Conservation (phyloP, 495 filamentous ascomycete genomes). For the Trichoderma asperelloides region DNA sequence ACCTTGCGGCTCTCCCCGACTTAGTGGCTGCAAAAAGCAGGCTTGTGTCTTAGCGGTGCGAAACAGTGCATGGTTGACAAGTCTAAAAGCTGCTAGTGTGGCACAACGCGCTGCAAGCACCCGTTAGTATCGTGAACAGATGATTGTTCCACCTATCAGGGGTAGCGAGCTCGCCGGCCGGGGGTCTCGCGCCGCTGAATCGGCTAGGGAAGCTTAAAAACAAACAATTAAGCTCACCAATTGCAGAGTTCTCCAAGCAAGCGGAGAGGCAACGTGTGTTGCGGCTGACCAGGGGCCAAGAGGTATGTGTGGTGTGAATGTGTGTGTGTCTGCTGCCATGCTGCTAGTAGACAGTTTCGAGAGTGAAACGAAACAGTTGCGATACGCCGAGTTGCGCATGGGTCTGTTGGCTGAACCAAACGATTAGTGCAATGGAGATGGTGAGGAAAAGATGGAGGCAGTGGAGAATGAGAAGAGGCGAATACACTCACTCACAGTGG, state of each 20-base stretch:
- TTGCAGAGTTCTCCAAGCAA: neutral
- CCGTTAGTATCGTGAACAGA: neutral
- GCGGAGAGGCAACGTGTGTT: neutral
- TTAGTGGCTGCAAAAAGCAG: neutral
- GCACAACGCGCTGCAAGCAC: neutral
- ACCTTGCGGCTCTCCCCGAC: neutral
- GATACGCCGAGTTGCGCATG: no score
- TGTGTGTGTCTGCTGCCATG: no score
- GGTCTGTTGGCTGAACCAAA: no score
- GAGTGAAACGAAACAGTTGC: no score
- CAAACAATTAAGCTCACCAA: neutral
- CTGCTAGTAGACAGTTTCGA: no score
- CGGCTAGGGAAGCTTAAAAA: neutral
- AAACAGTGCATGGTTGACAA: neutral
- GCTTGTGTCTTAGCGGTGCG: neutral
- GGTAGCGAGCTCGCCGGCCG: neutral
- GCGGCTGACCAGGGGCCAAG: neutral
- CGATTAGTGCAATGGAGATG: no score
- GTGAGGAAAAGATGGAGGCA: no score
- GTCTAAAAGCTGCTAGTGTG: neutral
- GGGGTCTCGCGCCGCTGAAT: neutral
- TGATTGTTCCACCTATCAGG: neutral
- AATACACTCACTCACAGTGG: no score
- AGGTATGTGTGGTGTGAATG: no score
- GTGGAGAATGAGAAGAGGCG: no score